phyloP scores from a whole-genome alignment of 2,329 filamentous ascomycete species.

The Alternaria brassicae region DNA sequence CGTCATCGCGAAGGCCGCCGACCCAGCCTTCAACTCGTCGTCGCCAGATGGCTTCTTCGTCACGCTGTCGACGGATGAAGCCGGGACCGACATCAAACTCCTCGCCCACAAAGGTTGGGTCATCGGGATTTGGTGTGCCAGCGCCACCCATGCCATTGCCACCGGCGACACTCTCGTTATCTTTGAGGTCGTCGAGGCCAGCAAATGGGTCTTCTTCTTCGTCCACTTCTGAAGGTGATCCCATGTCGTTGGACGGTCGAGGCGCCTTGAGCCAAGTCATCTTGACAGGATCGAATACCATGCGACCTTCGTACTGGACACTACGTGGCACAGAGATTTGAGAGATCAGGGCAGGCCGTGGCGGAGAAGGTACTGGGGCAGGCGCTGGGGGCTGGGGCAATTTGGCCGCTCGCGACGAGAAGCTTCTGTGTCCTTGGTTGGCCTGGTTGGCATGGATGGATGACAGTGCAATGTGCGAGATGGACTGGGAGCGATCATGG shows the following conservation, averaged over 20 bases:
- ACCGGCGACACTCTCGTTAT: slow-evolving; percentile 56
- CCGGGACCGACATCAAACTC: slow-evolving; percentile 98
- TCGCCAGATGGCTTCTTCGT: slow-evolving; percentile 91
- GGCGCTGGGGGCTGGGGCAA: slow-evolving; percentile 49
- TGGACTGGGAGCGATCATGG: slow-evolving; percentile 48
- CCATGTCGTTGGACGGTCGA: slow-evolving; percentile 44
- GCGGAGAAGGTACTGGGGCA: slow-evolving; percentile 57
- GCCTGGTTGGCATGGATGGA: slow-evolving; percentile 31
- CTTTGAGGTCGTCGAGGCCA: slow-evolving; percentile 90
- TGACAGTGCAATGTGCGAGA: slow-evolving; percentile 53
- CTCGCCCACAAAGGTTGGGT: slow-evolving; percentile 72
- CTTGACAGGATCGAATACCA: slow-evolving; percentile 95
- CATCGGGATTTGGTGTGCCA: slow-evolving; percentile 33
- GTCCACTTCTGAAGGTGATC: slow-evolving; percentile 65
- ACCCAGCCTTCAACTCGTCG: slow-evolving; percentile 90
- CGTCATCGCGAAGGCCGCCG: slow-evolving; percentile 59
- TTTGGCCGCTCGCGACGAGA: slow-evolving; percentile 46
- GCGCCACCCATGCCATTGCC: slow-evolving; percentile 30
- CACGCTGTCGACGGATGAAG: slow-evolving; percentile 85
- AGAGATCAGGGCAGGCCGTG: slow-evolving; percentile 81
- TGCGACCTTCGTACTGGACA: slow-evolving; percentile 93
- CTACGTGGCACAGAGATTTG: slow-evolving; percentile 83
- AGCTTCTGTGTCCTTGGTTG: slow-evolving; percentile 48
- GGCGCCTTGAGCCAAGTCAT: slow-evolving; percentile 95
- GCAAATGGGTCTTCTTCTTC: slow-evolving; percentile 95